Percentiles rank a stretch among this genome's conserved stretches.
phyloP scores from a whole-genome alignment of 106 monocot species.

The Dioscorea dumetorum region DNA sequence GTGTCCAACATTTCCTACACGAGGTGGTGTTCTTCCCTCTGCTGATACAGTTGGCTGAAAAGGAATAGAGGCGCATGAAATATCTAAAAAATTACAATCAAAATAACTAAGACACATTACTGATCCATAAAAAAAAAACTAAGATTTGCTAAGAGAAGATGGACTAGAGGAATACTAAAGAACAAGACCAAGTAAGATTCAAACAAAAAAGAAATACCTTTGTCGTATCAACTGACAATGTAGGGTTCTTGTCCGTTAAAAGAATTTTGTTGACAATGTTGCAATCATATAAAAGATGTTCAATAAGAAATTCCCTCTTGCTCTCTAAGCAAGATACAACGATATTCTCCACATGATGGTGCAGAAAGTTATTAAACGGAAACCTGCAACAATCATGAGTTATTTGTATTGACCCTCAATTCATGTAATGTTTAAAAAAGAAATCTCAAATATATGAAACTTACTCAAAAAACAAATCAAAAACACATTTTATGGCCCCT shows the following conservation, averaged over 20 bases:
- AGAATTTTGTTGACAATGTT: slow-evolving; percentile 74
- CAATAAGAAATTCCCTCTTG: slow-evolving; percentile 49
- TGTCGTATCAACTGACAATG: slow-evolving; percentile 31
- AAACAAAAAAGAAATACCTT: slow-evolving; percentile 31
- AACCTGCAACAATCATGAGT: slow-evolving; percentile 47
- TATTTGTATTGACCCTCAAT: neutral
- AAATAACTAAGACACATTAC: too few species aligned
- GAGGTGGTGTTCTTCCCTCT: slow-evolving; percentile 52
- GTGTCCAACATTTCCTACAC: slow-evolving; percentile 84
- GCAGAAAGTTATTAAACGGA: slow-evolving; percentile 94
- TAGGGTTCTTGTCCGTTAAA: slow-evolving; percentile 54
- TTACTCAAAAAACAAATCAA: slow-evolving; percentile 98
- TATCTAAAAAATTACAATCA: neutral
- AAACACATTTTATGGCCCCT: slow-evolving; percentile 53
- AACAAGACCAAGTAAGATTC: neutral
- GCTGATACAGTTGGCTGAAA: slow-evolving; percentile 59
- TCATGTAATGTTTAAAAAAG: neutral
- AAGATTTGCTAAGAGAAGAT: too few species aligned
- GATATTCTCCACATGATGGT: slow-evolving; percentile 86
- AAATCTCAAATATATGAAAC: slow-evolving; percentile 4
- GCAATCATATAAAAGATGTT: slow-evolving; percentile 77
- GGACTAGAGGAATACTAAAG: neutral
- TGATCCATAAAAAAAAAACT: too few species aligned
- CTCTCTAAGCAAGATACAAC: slow-evolving; percentile 82
- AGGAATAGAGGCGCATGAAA: neutral